A percentile compares a stretch with the other conserved stretches of the same genome.
Evolutionary conservation across 345 rosid species (phyloP).

Genomic region (Salix purpurea): DNA sequence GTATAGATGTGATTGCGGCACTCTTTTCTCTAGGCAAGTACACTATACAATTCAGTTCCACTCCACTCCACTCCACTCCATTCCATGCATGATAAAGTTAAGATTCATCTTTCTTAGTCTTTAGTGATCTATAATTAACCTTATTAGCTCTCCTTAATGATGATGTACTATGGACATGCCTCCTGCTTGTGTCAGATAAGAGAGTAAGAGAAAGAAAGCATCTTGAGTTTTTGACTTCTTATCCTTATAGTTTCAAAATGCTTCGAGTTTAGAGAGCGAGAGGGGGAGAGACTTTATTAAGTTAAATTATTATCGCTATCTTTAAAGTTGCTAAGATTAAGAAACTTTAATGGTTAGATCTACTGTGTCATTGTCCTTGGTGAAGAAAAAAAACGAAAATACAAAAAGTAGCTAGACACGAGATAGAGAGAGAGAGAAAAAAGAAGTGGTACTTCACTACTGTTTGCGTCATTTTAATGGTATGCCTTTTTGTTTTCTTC

Average conservation of each 20-base stretch:
- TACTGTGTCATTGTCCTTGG: constrained; percentile 23
- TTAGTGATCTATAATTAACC: neutral
- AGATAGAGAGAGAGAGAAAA: constrained; percentile 6
- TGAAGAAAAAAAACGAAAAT: constrained; percentile 19
- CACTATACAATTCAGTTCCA: neutral
- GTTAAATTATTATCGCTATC: neutral
- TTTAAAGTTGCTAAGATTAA: constrained; percentile 9
- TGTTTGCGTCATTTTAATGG: constrained; percentile 22
- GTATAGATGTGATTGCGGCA: constrained; percentile 59
- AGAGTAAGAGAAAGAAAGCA: neutral
- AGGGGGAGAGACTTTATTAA: neutral
- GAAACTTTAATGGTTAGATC: constrained; percentile 17
- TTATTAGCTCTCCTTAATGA: neutral
- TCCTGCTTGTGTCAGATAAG: neutral
- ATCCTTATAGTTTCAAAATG: neutral
- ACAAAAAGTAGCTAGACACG: constrained; percentile 26
- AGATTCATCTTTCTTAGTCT: neutral
- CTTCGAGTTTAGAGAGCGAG: neutral
- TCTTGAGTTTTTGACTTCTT: neutral
- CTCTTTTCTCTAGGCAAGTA: constrained; percentile 53
- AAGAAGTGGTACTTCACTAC: neutral
- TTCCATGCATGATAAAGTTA: neutral
- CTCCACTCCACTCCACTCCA: neutral
- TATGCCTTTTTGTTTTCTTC: constrained; percentile 32
- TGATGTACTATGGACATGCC: neutral